Evolutionary conservation across 331 rosid genomes (phyloP).

Genomic region (Arachis monticola): DNA sequence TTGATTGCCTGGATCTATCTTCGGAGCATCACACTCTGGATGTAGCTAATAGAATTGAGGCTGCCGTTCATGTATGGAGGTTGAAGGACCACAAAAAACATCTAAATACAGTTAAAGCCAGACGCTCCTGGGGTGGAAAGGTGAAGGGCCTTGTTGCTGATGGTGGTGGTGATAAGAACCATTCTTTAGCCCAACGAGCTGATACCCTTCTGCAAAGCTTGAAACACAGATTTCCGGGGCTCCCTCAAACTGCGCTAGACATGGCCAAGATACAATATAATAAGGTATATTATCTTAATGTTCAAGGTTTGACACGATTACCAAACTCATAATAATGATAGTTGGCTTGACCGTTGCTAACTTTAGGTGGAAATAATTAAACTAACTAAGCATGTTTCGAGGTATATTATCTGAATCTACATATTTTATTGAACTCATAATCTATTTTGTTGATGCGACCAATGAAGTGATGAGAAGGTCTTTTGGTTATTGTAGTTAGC

Average conservation of each 20-base stretch:
- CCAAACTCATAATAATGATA: no score
- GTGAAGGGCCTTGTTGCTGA: slow-evolving; percentile 85
- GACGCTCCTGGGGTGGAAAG: slow-evolving; percentile 93
- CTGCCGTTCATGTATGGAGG: slow-evolving; percentile 81
- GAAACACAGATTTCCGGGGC: slow-evolving; percentile 81
- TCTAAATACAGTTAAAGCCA: slow-evolving; percentile 49
- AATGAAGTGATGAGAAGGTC: neutral
- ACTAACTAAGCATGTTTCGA: no score
- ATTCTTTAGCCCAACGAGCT: slow-evolving; percentile 67
- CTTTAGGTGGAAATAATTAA: no score
- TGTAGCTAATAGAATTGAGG: slow-evolving; percentile 85
- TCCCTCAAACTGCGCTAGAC: slow-evolving; percentile 89
- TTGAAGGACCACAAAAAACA: slow-evolving; percentile 71
- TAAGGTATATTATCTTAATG: slow-evolving; percentile 51
- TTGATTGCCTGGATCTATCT: slow-evolving; percentile 86
- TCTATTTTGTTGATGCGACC: slow-evolving; percentile 13
- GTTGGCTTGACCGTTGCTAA: no score
- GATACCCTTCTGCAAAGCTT: slow-evolving; percentile 78
- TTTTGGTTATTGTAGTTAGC: neutral
- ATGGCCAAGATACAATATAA: slow-evolving; percentile 92
- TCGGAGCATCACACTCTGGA: slow-evolving; percentile 89
- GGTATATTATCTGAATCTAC: neutral
- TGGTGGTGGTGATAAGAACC: slow-evolving; percentile 54
- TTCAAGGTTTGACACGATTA: no score
- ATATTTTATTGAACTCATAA: slow-evolving; percentile 8